A percentile compares a stretch with the other conserved stretches of the same genome.
These are phyloP conservation scores for Phoma sp. DNA, from an alignment of 2,329 filamentous ascomycete species.

Conservation along the genomic window DNA sequence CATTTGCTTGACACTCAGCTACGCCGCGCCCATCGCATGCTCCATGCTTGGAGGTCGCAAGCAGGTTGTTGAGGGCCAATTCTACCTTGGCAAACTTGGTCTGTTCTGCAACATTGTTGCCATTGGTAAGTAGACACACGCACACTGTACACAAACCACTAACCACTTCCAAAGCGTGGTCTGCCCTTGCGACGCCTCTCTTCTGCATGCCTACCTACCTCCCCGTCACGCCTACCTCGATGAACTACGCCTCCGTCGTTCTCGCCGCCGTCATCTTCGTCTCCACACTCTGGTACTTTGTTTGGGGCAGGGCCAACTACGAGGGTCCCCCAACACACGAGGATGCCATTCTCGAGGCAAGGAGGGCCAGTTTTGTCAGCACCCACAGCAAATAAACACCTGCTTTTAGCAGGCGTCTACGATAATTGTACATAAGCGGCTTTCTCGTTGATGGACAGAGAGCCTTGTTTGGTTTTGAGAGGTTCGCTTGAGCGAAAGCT, in stretches of 20 bases:
- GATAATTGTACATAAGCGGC: not conserved
- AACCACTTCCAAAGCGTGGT: conserved; percentile 58
- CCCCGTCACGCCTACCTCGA: conserved; percentile 64
- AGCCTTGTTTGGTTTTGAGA: not conserved
- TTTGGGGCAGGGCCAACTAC: conserved; percentile 74
- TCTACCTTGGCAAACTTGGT: conserved; percentile 68
- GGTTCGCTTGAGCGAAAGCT: conserved; percentile 7
- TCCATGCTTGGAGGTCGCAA: conserved; percentile 67
- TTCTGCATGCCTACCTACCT: conserved; percentile 75
- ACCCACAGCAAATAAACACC: conserved; percentile 22
- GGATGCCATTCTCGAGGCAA: conserved; percentile 39
- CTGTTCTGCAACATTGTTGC: conserved; percentile 68
- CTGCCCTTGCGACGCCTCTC: conserved; percentile 70
- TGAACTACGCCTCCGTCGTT: conserved; percentile 80
- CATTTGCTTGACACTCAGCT: conserved; percentile 72
- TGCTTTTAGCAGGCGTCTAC: not conserved
- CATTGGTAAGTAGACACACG: conserved; percentile 59
- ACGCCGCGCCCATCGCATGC: conserved; percentile 70
- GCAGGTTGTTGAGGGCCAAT: conserved; percentile 63
- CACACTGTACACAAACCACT: not conserved
- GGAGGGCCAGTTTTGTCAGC: conserved; percentile 40
- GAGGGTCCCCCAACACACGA: conserved; percentile 60
- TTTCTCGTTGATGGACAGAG: not conserved
- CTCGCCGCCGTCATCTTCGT: conserved; percentile 70
- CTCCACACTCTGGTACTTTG: conserved; percentile 70